A percentile compares a stretch with the other conserved stretches of the same genome.
Conservation (phyloP, 371 early-diverging fungal species). For the Sporodiniella umbellata region DNA sequence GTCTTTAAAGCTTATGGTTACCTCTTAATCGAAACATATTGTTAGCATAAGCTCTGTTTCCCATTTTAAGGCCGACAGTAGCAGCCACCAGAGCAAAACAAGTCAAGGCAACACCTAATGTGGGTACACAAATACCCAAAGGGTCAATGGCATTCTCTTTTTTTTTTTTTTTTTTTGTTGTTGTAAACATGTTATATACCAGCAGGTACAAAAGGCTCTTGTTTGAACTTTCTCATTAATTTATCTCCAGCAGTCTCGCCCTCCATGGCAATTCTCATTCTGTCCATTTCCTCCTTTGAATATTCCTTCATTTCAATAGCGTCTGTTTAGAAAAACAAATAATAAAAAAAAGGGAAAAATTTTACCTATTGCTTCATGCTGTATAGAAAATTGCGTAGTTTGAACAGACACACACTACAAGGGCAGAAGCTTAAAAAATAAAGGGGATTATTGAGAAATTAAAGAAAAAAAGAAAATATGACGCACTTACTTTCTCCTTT, state of each 20-base stretch:
- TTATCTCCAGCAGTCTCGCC: constrained; percentile 40
- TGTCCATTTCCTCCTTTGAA: constrained; percentile 34
- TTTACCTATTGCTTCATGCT: not conserved
- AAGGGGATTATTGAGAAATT: no score
- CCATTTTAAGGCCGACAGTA: constrained; percentile 44
- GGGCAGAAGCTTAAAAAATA: not conserved
- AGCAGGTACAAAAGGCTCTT: constrained; percentile 52
- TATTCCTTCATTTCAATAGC: constrained; percentile 18
- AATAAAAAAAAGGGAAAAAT: not conserved
- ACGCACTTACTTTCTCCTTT: no score
- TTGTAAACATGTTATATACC: constrained; percentile 17
- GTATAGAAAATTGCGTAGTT: not conserved
- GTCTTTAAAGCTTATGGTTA: no score
- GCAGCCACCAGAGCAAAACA: constrained; percentile 50
- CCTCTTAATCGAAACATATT: constrained; percentile 52
- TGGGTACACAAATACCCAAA: no score
- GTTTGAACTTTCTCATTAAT: constrained; percentile 42
- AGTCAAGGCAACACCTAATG: constrained; percentile 46
- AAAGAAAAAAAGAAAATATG: no score
- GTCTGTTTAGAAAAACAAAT: constrained; percentile 1
- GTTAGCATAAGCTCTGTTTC: constrained; percentile 46
- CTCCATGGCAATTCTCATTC: constrained; percentile 40
- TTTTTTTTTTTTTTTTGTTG: not conserved
- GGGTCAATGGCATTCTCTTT: no score
- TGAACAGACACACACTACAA: not conserved